Evolutionary conservation across 179 eudicot genomes (phyloP), one percentile per base, ranked within the genome.

Genomic region (Silene coronaria): DNA sequence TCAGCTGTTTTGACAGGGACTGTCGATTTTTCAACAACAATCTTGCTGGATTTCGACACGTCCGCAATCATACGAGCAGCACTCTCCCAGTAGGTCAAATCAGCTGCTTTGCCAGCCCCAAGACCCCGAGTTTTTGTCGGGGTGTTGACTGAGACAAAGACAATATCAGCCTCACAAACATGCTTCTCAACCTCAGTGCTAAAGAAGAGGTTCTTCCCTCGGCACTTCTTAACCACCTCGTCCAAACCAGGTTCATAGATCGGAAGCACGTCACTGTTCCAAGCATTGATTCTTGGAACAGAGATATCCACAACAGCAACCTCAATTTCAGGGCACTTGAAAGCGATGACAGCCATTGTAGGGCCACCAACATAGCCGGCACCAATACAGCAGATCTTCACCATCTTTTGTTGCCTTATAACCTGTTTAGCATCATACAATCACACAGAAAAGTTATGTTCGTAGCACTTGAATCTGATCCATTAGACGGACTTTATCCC

Each of bases 61-160:
- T 85, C 88, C 48, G 88, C 88, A 14, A 85, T 85, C 88, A 85
- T 85, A 60, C 88, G 88, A 11, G 88, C 88, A 78, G 88, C 88
- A 59, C 88, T 85, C 73, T 85, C 88, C 88, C 88, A 85, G 74
- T 85, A 85, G 51, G 88, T 85, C 82, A 85, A 76, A 23, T 85
- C 88, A 0, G 88, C 88, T 4, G 88, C 88, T 79, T 85, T 85
- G 30, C 88, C 88, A 69, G 88, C 88, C 12, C 88, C 88, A 57
- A 85, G 86, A 53, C 88, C 88, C 69, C 71, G 80, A 22, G 88
- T 85, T 48, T 85, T 85, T 6, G 88, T 85, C 3, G 88, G 88
- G 28, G 88, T 85, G 76, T 85, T 85, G n/a, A 84, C 87, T 1
- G 87, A 84, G 28, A 84, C 87, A 80, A 84, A 84, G 73, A 84